A percentile compares a stretch with the other conserved stretches of the same genome.
phyloP scores from a whole-genome alignment of 768 basidiomycete species.

The Lactifluus volemus region DNA sequence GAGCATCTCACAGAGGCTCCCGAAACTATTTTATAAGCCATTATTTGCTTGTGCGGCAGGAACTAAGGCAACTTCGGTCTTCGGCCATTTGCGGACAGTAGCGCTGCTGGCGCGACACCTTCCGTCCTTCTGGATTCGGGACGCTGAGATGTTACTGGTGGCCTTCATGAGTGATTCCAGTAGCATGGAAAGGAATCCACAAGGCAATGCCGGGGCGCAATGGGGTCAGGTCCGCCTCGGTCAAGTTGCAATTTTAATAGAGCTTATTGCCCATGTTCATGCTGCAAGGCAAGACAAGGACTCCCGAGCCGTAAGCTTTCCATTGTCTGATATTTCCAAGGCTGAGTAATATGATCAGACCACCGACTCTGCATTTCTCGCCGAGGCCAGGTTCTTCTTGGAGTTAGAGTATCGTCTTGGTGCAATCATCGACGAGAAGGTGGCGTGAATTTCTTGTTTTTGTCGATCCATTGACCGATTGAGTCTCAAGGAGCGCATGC shows the following conservation, averaged over 20 bases:
- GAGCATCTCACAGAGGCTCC: conserved; percentile 41
- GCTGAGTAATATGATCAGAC: conserved; percentile 4
- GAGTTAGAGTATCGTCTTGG: conserved; percentile 17
- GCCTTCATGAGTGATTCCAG: conserved; percentile 50
- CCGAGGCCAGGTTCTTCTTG: conserved; percentile 17
- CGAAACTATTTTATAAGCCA: conserved; percentile 63
- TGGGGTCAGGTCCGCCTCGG: conserved; percentile 52
- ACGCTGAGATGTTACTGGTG: conserved; percentile 68
- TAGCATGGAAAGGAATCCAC: conserved; percentile 19
- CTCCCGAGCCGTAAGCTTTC: conserved; percentile 29
- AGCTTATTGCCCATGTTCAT: conserved; percentile 49
- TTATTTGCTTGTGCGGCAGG: conserved; percentile 63
- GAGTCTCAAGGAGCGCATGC: conserved; percentile 42
- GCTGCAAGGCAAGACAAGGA: conserved; percentile 32
- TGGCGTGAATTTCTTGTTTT: background rate
- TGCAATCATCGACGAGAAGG: conserved; percentile 10
- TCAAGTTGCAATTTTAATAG: conserved; percentile 51
- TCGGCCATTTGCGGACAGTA: conserved; percentile 50
- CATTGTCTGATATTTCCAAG: background rate
- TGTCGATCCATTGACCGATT: background rate
- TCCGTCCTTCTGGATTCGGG: conserved; percentile 55
- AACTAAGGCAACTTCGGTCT: conserved; percentile 44
- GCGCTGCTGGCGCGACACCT: conserved; percentile 44
- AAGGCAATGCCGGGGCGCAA: conserved; percentile 16
- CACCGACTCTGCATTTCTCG: conserved; percentile 4